Base-by-base conservation (phyloP, 2,329 filamentous ascomycete species). In the Penicillium olsonii region DNA sequence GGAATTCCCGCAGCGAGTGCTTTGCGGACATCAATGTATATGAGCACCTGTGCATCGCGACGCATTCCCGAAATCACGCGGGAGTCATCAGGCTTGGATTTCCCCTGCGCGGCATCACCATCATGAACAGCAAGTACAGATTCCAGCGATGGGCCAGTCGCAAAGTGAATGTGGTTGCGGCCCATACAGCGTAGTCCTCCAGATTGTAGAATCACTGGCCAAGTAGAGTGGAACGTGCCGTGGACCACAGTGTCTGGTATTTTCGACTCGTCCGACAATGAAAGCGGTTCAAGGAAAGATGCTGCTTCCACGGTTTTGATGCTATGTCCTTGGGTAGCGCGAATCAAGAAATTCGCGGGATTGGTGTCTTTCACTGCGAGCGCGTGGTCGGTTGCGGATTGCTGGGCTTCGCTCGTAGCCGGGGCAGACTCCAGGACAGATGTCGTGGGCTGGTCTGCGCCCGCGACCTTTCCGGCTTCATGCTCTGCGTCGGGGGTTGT, bases 241-340 rank as follows among this genome's bases (percentile, higher is more conserved):
- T 97, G 92, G 2, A 97, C 83, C 3, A 91, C 89, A 0, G 79
- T 76, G 0, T 76, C 65, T 0, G 90, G 90, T 1, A 92, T 55
- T 38, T 64, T 60, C 10, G 56, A 48, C 22, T 82, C 19, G 64
- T 79, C 6, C 67, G 80, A 79, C 1, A 83, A 65, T 1, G 83
- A 85, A 49, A 96, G 77, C 6, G 86, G 84, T 17, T 78, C 80
- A 3, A 96, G 81, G 2, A 95, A 79, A 0, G 81, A 81, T 39
- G 86, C 83, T n/a, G 84, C 84, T 22, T 89, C 86, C 29, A 86
- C 61, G 6, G 85, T 74, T 64, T 84, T 84, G 66, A 99, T 88
- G 62, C 84, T 90, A 76, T 97, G 94, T 46, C 94, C 94, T 75
- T 97, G 94, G 66, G 95, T 96, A 22, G 94, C 94, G 63, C 94